Base-by-base conservation (phyloP, 768 basidiomycete genomes). In the Russula ochroleuca region DNA sequence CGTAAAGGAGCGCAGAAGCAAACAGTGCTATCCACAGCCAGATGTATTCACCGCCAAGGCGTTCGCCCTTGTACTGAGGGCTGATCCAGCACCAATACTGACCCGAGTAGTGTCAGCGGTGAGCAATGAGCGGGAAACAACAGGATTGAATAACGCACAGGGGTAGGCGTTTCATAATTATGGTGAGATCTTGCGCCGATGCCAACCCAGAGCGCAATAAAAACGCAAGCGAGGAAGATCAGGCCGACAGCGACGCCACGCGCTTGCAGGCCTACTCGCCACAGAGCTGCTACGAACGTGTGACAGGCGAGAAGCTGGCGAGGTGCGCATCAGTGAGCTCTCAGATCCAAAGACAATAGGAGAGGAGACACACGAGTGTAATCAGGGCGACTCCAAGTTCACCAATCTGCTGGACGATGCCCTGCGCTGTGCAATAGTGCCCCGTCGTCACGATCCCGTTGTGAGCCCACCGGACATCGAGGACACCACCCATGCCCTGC, bases 361-460 rank as follows among this genome's bases (percentile, higher is more conserved):
- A 38, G 25, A 19, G 13, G 33, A 50, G 15, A 67, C 73, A 63
- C 61, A 80, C 79, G 14, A 80, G 71, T 19, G 78, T 80, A 3
- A 75, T 73, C 43, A 80, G 73, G 6, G 76, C 78, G 3, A 75
- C 77, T 25, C 74, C 75, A 3, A 78, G 74, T 54, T 80, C 80
- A 9, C 80, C 79, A 0, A 79, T 59, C 59, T 79, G 76, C 63
- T 78, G 75, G 5, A 80, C 63, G 48, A 75, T 68, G 19, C 77
- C 76, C 67, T 80, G 78, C 1, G 76, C 72, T 7, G 72, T 71
- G 64, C 78, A 80, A 59, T 72, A 79, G 0, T 49, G 19, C 7
- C 77, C 76, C 1, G 63, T 66, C 37, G 72, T 67, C 3, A 79
- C 76, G 17, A 68, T 68, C 10, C 78, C 77, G 8, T 67, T 57